Evolutionary conservation across 176 grass and related monocot genomes (phyloP).

Genomic region (Musa schizocarpa): DNA sequence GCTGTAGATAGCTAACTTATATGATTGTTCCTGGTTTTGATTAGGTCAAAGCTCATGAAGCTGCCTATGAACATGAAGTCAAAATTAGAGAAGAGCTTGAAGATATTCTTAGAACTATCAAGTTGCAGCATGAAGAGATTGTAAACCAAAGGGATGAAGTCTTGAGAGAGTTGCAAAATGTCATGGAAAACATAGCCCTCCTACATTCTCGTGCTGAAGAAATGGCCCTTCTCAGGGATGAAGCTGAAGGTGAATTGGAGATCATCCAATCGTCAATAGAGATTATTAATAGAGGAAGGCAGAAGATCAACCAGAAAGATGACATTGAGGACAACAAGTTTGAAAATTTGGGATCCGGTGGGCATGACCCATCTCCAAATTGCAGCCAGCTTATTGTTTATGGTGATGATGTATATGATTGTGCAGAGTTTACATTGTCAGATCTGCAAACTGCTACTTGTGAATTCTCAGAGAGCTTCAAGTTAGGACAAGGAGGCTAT

Average conservation of each 20-base stretch:
- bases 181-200: slow-evolving; percentile 35
- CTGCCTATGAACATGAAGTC: slow-evolving; percentile 37
- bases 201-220: slow-evolving; percentile 29
- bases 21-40: slow-evolving; percentile 5
- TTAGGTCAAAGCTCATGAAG: slow-evolving; percentile 46
- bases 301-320: slow-evolving; percentile 20
- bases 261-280: slow-evolving; percentile 60
- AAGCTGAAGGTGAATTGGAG: slow-evolving; percentile 49
- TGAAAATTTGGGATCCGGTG: slow-evolving; percentile 3
- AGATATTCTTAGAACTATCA: slow-evolving; percentile 31
- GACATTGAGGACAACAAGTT: not conserved
- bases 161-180: slow-evolving; percentile 35
- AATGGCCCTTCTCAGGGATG: slow-evolving; percentile 27
- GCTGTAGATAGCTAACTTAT: not conserved
- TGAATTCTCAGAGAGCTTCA: slow-evolving; percentile 66
- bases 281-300: slow-evolving; percentile 29
- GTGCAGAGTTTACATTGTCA: slow-evolving; percentile 53
- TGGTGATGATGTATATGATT: slow-evolving; percentile 25
- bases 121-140: slow-evolving; percentile 42
- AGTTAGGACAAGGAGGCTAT: slow-evolving; percentile 29
- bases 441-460: slow-evolving; percentile 68
- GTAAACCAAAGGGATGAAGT: slow-evolving; percentile 38
- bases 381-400: slow-evolving; percentile 20
- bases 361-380: slow-evolving; percentile 20
- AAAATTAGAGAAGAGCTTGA: slow-evolving; percentile 46